Conservation (phyloP, 2,329 filamentous ascomycete genomes). For the Chaetomium strumarium region DNA sequence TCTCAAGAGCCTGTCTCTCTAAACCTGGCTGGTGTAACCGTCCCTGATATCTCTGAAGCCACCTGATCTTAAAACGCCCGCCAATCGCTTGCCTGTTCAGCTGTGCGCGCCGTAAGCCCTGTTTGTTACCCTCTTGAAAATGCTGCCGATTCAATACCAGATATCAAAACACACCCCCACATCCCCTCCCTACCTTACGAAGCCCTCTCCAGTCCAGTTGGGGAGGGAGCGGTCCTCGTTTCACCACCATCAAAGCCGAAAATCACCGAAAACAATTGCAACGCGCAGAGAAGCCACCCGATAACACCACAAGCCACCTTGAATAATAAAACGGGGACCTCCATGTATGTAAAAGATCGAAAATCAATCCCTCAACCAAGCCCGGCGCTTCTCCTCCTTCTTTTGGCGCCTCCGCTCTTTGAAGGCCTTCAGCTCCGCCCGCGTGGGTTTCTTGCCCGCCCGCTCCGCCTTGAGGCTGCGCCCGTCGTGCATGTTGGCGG, state of each 20-base stretch:
- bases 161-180: neutral
- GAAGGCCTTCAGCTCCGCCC: conserved; percentile 83
- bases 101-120: neutral
- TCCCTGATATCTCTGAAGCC: too few species aligned
- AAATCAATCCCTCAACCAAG: conserved; percentile 80
- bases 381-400: conserved; percentile 91
- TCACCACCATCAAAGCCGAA: too few species aligned
- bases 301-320: neutral
- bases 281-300: too few species aligned
- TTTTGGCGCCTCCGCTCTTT: conserved; percentile 82
- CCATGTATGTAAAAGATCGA: neutral
- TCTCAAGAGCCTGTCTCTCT: too few species aligned
- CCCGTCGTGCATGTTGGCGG: conserved; percentile 85
- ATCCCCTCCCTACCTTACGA: neutral
- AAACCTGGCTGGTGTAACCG: too few species aligned
- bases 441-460: conserved; percentile 74
- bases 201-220: neutral
- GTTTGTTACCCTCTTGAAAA: conserved; percentile 13
- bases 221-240: too few species aligned
- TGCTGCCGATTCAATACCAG: conserved; percentile 5
- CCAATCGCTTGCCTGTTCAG: neutral
- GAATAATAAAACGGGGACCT: neutral
- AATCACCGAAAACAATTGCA: too few species aligned
- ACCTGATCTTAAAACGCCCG: conserved; percentile 9
- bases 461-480: conserved; percentile 88